Percentiles rank a stretch among this genome's conserved stretches.
phyloP scores from a whole-genome alignment of 2,329 filamentous ascomycete genomes.

The Ophiostoma australiae region DNA sequence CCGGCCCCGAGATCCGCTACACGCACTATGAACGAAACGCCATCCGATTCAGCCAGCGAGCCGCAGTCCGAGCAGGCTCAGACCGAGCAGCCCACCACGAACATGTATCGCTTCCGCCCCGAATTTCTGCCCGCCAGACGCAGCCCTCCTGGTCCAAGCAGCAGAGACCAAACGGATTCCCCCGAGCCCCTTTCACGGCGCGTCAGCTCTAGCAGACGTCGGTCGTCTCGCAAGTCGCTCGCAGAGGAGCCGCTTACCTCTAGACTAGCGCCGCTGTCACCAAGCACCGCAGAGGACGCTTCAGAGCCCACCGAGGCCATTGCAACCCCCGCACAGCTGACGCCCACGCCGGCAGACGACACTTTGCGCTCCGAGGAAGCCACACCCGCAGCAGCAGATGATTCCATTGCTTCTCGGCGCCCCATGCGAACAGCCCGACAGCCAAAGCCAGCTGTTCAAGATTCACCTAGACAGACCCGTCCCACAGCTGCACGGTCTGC shows the following conservation, averaged over 20 bases:
- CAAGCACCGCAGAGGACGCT: not conserved
- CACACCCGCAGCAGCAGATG: not conserved
- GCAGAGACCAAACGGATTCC: not conserved
- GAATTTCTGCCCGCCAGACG: slow-evolving; percentile 10
- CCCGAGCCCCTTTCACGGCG: not conserved
- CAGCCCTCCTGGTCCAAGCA: slow-evolving; percentile 7
- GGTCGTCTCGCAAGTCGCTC: not conserved
- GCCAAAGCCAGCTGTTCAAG: not conserved
- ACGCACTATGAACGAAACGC: slow-evolving; percentile 17
- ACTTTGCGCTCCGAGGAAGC: not conserved
- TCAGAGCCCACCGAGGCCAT: not conserved
- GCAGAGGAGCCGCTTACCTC: not conserved
- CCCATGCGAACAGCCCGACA: slow-evolving; percentile 23
- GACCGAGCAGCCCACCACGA: slow-evolving; percentile 7
- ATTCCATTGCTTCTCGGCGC: slow-evolving; percentile 20
- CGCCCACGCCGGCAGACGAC: not conserved
- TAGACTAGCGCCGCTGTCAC: not conserved
- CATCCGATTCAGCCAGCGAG: slow-evolving; percentile 18
- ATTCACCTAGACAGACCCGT: slow-evolving; percentile 10
- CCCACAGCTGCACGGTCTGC: not conserved
- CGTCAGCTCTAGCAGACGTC: not conserved
- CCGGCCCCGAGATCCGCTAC: not conserved
- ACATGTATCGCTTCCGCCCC: slow-evolving; percentile 16
- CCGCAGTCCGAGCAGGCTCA: slow-evolving; percentile 9
- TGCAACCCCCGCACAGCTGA: not conserved